Conservation (phyloP, 139 green algal genomes). For the Micromonas pusilla region DNA sequence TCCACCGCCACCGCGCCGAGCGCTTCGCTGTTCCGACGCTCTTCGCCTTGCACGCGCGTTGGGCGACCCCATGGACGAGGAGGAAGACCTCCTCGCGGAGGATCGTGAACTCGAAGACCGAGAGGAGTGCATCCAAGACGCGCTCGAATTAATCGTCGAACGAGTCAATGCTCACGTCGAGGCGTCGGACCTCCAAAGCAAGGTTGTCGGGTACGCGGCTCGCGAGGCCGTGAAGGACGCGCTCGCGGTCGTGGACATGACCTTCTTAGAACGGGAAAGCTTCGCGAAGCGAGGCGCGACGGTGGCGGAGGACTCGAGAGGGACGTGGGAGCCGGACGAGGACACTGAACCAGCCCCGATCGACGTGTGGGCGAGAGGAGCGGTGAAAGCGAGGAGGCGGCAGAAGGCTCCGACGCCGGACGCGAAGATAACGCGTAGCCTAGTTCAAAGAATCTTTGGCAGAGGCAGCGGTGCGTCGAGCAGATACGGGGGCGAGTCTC, state of each 20-base stretch:
- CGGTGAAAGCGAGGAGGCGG: neutral
- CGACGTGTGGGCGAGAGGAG: slow-evolving; percentile 1
- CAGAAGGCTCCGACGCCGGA: neutral
- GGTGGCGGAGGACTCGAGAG: neutral
- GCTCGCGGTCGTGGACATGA: neutral
- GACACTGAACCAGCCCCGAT: neutral
- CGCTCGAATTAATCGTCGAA: neutral
- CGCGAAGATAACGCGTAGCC: neutral
- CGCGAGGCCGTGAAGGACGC: neutral
- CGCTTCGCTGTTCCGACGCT: neutral
- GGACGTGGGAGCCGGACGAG: neutral
- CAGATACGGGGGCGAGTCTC: neutral
- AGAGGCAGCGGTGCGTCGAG: neutral
- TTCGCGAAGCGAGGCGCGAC: neutral
- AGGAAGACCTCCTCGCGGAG: slow-evolving; percentile 5
- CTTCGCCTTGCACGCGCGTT: neutral
- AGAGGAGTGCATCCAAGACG: neutral
- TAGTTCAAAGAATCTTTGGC: neutral
- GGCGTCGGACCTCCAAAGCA: neutral
- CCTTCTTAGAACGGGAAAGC: neutral
- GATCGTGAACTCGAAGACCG: neutral
- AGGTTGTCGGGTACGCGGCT: neutral
- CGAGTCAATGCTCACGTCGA: neutral
- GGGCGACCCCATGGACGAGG: neutral
- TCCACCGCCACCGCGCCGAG: neutral